A percentile compares a stretch with the other conserved stretches of the same genome.
phyloP scores from a whole-genome alignment of 441 rosid genomes.

The Eutrema salsugineum region DNA sequence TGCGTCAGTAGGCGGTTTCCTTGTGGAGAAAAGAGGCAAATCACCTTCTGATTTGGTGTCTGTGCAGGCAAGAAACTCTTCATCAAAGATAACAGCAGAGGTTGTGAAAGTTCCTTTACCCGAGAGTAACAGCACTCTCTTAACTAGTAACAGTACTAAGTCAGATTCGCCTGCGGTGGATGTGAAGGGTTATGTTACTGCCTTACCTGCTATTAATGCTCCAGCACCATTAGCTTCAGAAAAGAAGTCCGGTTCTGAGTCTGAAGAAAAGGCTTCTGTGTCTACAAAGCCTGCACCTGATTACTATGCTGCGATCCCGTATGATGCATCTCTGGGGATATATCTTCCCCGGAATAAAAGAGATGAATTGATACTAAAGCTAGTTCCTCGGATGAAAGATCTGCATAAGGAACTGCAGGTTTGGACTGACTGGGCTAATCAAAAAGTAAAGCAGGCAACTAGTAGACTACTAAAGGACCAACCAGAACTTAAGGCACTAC shows the following conservation, averaged over 20 bases:
- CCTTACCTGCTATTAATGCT: slow-evolving; percentile 49
- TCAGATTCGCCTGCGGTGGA: slow-evolving; percentile 35
- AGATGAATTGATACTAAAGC: slow-evolving; percentile 71
- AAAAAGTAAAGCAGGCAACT: slow-evolving; percentile 97
- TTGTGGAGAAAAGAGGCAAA: slow-evolving; percentile 33
- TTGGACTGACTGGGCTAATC: slow-evolving; percentile 97
- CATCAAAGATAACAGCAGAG: slow-evolving; percentile 56
- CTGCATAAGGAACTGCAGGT: slow-evolving; percentile 74
- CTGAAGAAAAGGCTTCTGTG: slow-evolving; percentile 31
- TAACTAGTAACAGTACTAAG: slow-evolving; percentile 15
- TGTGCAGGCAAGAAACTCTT: slow-evolving; percentile 52
- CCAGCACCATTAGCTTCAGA: slow-evolving; percentile 37
- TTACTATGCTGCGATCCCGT: slow-evolving; percentile 41
- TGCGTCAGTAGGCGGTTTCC: slow-evolving; percentile 31
- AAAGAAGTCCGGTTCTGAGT: slow-evolving; percentile 16
- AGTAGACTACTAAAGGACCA: slow-evolving; percentile 77
- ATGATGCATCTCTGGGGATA: slow-evolving; percentile 50
- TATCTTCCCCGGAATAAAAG: slow-evolving; percentile 66
- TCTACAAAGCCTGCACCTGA: slow-evolving; percentile 29
- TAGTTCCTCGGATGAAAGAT: slow-evolving; percentile 59
- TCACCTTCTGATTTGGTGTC: slow-evolving; percentile 35
- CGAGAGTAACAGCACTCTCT: slow-evolving; percentile 12
- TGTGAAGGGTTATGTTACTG: slow-evolving; percentile 36
- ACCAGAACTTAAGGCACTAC: slow-evolving; percentile 72
- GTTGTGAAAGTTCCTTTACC: slow-evolving; percentile 47